Evolutionary conservation across 139 green algal genomes (phyloP).

Genomic region (Haematococcus sp.): DNA sequence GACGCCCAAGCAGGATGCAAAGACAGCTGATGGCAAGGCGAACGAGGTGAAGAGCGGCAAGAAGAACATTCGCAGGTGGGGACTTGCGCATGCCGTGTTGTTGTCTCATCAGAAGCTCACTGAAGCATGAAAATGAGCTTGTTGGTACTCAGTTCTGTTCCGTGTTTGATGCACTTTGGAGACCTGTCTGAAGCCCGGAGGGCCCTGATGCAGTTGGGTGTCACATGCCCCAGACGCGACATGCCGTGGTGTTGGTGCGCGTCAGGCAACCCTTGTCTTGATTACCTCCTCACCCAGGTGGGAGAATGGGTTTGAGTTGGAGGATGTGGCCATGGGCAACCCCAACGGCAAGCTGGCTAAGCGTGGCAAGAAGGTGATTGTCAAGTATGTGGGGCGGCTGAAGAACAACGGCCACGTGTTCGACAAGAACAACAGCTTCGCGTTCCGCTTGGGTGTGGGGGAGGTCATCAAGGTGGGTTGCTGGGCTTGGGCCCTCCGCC

Average conservation of each 20-base stretch:
- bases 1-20: conserved; percentile 3
- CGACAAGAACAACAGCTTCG: conserved; percentile 80
- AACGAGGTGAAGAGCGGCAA: conserved; percentile 15
- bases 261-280: no score
- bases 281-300: no score
- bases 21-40: conserved; percentile 13
- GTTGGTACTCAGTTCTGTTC: no score
- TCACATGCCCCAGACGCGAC: no score
- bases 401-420: conserved; percentile 84
- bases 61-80: conserved; percentile 33
- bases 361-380: conserved; percentile 53
- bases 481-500: not conserved
- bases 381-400: conserved; percentile 78
- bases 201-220: no score
- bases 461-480: conserved; percentile 67
- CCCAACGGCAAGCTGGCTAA: conserved; percentile 76
- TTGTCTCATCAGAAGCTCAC: no score
- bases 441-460: conserved; percentile 81
- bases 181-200: no score
- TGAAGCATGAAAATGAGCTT: no score
- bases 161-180: no score
- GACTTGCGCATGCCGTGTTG: not conserved
- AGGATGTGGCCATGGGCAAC: conserved; percentile 57
- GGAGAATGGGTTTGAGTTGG: conserved; percentile 79
- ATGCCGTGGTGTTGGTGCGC: no score